Evolutionary conservation across 441 rosid species (phyloP).

Genomic region (Jatropha multifida): DNA sequence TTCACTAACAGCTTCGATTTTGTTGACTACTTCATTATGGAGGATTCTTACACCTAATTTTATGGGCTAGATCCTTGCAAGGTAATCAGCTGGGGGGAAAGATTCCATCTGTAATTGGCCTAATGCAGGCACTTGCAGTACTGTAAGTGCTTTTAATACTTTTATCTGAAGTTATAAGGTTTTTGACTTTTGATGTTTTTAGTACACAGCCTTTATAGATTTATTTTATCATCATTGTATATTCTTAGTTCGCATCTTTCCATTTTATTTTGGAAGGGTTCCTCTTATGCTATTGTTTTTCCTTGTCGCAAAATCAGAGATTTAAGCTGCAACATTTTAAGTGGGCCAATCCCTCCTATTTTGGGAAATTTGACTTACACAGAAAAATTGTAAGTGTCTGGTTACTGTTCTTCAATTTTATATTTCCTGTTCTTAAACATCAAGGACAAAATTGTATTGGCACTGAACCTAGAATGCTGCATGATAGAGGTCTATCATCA

Average conservation of each 20-base stretch:
- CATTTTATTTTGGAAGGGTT: neutral
- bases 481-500: neutral
- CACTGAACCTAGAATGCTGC: conserved; percentile 5
- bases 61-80: conserved; percentile 75
- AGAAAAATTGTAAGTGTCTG: conserved; percentile 67
- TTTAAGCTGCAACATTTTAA: conserved; percentile 78
- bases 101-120: conserved; percentile 90
- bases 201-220: neutral
- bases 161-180: neutral
- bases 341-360: conserved; percentile 83
- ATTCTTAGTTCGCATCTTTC: neutral
- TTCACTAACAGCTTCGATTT: neutral
- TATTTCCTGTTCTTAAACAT: neutral
- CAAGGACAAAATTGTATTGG: neutral
- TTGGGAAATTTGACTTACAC: conserved; percentile 84
- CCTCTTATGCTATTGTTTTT: neutral
- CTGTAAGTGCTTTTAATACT: conserved; percentile 53
- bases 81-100: conserved; percentile 73
- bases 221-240: neutral
- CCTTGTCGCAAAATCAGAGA: conserved; percentile 47
- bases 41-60: conserved; percentile 14
- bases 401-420: conserved; percentile 7
- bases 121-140: conserved; percentile 99
- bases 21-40: conserved; percentile 1
- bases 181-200: neutral